Conservation (phyloP, 2,329 filamentous ascomycete species). For the Fusarium sp. region DNA sequence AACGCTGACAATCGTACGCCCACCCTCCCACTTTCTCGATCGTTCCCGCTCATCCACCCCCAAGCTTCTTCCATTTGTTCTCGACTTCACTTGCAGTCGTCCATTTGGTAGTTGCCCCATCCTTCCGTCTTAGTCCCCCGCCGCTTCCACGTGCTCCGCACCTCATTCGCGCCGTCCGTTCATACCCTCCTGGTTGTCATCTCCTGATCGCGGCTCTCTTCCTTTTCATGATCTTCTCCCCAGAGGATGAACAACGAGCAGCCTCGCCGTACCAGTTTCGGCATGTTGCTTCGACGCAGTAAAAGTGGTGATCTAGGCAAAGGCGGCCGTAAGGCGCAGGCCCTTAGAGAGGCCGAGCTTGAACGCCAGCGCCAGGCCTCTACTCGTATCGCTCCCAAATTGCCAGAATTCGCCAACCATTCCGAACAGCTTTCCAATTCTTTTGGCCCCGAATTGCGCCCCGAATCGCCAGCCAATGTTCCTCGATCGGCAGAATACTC, state of each 20-base stretch:
- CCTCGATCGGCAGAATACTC: slow-evolving; percentile 59
- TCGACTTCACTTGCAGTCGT: slow-evolving; percentile 31
- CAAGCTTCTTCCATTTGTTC: slow-evolving; percentile 26
- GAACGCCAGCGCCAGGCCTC: slow-evolving; percentile 63
- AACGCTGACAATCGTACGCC: slow-evolving; percentile 23
- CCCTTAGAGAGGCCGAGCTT: slow-evolving; percentile 61
- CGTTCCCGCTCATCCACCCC: slow-evolving; percentile 26
- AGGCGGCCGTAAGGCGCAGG: slow-evolving; percentile 68
- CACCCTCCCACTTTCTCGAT: slow-evolving; percentile 25
- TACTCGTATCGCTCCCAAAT: slow-evolving; percentile 60
- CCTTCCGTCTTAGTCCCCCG: slow-evolving; percentile 27
- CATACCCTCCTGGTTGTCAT: slow-evolving; percentile 29
- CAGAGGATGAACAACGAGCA: slow-evolving; percentile 48
- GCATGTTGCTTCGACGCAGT: slow-evolving; percentile 72
- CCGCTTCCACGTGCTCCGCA: slow-evolving; percentile 41
- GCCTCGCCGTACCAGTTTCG: slow-evolving; percentile 58
- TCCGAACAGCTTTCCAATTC: slow-evolving; percentile 59
- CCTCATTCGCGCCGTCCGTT: slow-evolving; percentile 34
- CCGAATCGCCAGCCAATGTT: slow-evolving; percentile 70
- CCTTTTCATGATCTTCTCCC: slow-evolving; percentile 41
- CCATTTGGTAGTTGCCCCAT: slow-evolving; percentile 27
- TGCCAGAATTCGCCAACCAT: slow-evolving; percentile 64
- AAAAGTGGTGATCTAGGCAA: slow-evolving; percentile 75
- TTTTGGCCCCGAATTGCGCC: slow-evolving; percentile 65
- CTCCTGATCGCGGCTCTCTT: slow-evolving; percentile 38